Evolutionary conservation across 495 filamentous ascomycete genomes (phyloP).

Genomic region (Daldinia decipiens): DNA sequence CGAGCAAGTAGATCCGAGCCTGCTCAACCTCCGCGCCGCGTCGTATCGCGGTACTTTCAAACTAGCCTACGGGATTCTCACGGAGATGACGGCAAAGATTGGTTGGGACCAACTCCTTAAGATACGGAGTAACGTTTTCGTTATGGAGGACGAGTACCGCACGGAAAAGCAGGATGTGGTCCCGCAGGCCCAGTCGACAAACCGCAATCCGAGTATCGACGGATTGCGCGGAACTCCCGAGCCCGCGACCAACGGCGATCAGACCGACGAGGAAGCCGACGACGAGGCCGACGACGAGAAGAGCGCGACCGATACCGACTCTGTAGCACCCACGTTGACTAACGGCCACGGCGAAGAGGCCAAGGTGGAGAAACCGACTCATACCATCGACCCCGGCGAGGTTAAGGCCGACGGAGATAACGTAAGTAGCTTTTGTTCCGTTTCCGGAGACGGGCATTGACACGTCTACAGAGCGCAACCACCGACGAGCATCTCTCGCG

Average conservation of each 20-base stretch:
- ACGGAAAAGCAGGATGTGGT: slow-evolving; percentile 79
- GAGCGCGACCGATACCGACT: slow-evolving; percentile 45
- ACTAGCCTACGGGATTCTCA: slow-evolving; percentile 92
- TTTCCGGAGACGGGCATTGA: slow-evolving; percentile 8
- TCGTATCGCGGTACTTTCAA: slow-evolving; percentile 93
- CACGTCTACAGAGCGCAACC: slow-evolving; percentile 49
- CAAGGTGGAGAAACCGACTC: slow-evolving; percentile 79
- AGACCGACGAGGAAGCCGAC: slow-evolving; percentile 53
- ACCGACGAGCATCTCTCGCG: slow-evolving; percentile 67
- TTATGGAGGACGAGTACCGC: slow-evolving; percentile 99
- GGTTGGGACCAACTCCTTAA: slow-evolving; percentile 97
- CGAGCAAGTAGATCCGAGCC: slow-evolving; percentile 86
- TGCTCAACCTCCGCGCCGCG: slow-evolving; percentile 87
- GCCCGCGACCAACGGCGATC: slow-evolving; percentile 69
- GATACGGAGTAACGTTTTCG: slow-evolving; percentile 94
- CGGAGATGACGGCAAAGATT: slow-evolving; percentile 92
- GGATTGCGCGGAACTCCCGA: slow-evolving; percentile 74
- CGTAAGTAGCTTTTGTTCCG: slow-evolving; percentile 59
- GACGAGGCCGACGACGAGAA: slow-evolving; percentile 59
- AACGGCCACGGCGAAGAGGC: slow-evolving; percentile 55
- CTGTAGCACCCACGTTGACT: slow-evolving; percentile 47
- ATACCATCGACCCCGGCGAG: slow-evolving; percentile 82
- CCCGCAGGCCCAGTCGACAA: slow-evolving; percentile 60
- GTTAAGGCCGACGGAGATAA: slow-evolving; percentile 83
- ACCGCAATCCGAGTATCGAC: slow-evolving; percentile 78